These are phyloP conservation scores for Arthrobotrys pseudoclavata DNA, from an alignment of 2,329 filamentous ascomycete species.

Conservation along the genomic window DNA sequence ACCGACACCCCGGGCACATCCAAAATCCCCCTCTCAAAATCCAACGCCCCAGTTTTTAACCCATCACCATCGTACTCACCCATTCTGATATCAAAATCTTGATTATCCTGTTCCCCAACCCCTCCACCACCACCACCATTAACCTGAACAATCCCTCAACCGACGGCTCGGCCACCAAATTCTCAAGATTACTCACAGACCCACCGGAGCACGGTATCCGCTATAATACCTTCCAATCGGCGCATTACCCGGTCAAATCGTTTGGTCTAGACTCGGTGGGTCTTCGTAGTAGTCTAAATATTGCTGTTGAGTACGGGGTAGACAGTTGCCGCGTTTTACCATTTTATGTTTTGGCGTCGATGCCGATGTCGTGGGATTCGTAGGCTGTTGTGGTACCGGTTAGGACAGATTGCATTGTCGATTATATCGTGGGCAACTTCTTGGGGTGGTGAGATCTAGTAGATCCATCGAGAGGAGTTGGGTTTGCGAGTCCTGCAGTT, in stretches of 20 bases:
- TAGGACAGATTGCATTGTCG: neutral
- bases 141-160: neutral
- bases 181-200: neutral
- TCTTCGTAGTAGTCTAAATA: slow-evolving; percentile 10
- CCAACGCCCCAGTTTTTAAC: neutral
- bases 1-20: neutral
- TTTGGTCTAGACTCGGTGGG: neutral
- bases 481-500: neutral
- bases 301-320: neutral
- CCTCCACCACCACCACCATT: neutral
- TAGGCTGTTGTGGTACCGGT: neutral
- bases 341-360: neutral
- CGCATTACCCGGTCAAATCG: neutral
- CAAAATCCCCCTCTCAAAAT: slow-evolving; percentile 14
- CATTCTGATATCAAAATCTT: slow-evolving; percentile 7
- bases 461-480: neutral
- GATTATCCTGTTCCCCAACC: neutral
- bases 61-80: neutral
- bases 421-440: neutral
- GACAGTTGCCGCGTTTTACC: slow-evolving; percentile 15
- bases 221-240: neutral
- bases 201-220: neutral
- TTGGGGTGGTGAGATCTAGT: neutral
- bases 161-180: neutral
- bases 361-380: neutral